A percentile compares a stretch with the other conserved stretches of the same genome.
These are phyloP conservation scores for Phytophthora tubulina DNA, from an alignment of 352 stramenopile genomes.

Conservation along the genomic window DNA sequence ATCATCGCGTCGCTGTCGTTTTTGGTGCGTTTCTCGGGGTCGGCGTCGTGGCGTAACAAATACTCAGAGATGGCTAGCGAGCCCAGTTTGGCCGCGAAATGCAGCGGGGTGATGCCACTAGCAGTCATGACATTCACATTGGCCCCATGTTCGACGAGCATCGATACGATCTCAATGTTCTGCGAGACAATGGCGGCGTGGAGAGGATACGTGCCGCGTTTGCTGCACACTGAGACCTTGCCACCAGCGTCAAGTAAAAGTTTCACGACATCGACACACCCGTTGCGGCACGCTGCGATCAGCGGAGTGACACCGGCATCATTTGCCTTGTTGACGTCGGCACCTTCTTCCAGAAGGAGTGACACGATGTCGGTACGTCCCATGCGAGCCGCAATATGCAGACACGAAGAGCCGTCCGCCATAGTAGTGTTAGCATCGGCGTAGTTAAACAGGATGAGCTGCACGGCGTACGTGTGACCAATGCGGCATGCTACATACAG, in stretches of 20 bases:
- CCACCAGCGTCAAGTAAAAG: conserved; percentile 60
- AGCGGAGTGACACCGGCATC: conserved; percentile 74
- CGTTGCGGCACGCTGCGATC: conserved; percentile 76
- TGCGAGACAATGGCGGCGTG: conserved; percentile 77
- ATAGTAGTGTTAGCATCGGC: conserved; percentile 69
- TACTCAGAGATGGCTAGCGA: conserved; percentile 69
- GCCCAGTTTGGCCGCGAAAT: conserved; percentile 79
- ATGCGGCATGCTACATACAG: conserved; percentile 80
- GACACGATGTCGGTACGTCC: conserved; percentile 69
- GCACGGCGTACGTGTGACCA: conserved; percentile 76
- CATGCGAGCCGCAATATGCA: conserved; percentile 81
- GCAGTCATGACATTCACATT: conserved; percentile 76
- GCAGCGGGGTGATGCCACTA: conserved; percentile 80
- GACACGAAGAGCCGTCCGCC: conserved; percentile 69
- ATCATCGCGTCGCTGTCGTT: conserved; percentile 82
- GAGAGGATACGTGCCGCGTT: conserved; percentile 68
- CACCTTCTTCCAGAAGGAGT: conserved; percentile 73
- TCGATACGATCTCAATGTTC: conserved; percentile 70
- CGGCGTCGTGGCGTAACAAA: conserved; percentile 69
- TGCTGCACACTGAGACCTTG: conserved; percentile 53
- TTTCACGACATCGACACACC: conserved; percentile 64
- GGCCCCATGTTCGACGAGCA: conserved; percentile 68
- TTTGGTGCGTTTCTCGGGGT: conserved; percentile 75
- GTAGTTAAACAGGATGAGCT: conserved; percentile 83
- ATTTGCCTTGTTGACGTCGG: conserved; percentile 70